Conservation (phyloP, 2,329 filamentous ascomycete genomes). For the Nothophoma quercina region DNA sequence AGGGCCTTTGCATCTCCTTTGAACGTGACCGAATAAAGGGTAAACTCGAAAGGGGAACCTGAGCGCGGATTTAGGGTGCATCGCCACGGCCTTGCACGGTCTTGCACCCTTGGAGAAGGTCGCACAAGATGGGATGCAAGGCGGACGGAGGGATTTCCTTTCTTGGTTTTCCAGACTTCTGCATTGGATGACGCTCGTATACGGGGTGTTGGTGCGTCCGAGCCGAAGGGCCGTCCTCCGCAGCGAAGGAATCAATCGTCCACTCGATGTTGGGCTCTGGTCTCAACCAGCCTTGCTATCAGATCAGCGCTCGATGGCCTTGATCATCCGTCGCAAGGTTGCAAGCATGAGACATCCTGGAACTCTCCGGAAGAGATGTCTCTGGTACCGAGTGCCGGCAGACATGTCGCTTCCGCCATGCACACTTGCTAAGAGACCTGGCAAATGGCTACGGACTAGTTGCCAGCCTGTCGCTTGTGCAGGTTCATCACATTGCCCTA, state of each 20-base stretch:
- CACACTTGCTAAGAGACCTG: not conserved
- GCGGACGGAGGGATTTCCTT: not conserved
- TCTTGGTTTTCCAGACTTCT: slow-evolving; percentile 1
- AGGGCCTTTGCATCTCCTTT: not conserved
- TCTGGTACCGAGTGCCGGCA: not conserved
- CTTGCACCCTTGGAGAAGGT: slow-evolving; percentile 8
- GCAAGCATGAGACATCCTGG: not conserved
- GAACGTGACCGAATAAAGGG: not conserved
- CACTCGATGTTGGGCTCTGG: not conserved
- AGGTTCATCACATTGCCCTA: slow-evolving; percentile 4
- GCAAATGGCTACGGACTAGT: not conserved
- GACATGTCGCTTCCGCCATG: not conserved
- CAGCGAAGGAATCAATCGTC: slow-evolving; percentile 9
- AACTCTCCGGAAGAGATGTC: not conserved
- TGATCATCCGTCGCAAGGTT: slow-evolving; percentile 1
- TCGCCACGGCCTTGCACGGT: slow-evolving; percentile 4
- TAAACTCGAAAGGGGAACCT: not conserved
- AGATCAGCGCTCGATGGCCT: slow-evolving; percentile 7
- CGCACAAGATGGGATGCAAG: not conserved
- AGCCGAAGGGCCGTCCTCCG: slow-evolving; percentile 1
- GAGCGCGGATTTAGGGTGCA: not conserved
- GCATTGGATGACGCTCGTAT: not conserved
- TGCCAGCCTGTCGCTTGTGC: slow-evolving; percentile 7
- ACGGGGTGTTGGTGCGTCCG: not conserved
- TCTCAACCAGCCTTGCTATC: slow-evolving; percentile 13